Percentiles rank a stretch among this genome's conserved stretches.
phyloP scores from a whole-genome alignment of 2,329 filamentous ascomycete genomes.

The Chaetomiaceae sp. region DNA sequence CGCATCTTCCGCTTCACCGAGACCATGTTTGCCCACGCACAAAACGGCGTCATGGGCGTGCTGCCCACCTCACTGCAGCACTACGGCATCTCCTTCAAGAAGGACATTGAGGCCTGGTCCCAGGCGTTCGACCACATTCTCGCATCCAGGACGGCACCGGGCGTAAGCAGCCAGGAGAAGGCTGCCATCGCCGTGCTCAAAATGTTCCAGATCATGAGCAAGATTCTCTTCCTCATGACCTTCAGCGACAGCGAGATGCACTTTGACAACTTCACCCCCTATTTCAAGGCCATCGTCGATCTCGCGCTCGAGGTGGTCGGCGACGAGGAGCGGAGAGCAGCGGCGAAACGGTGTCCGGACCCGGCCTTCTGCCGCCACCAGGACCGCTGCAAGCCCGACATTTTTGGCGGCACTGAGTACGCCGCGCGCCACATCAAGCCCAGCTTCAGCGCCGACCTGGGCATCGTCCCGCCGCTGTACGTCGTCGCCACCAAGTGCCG shows the following conservation, averaged over 20 bases:
- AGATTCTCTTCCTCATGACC: conserved; percentile 55
- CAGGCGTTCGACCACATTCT: conserved; percentile 54
- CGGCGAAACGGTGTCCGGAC: conserved; percentile 42
- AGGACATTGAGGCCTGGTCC: conserved; percentile 52
- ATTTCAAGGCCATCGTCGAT: conserved; percentile 53
- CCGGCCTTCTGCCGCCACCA: conserved; percentile 42
- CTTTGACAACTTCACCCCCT: conserved; percentile 51
- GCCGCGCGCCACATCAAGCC: conserved; percentile 51
- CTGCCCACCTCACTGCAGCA: conserved; percentile 46
- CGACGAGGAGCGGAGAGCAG: conserved; percentile 52
- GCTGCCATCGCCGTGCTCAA: conserved; percentile 58
- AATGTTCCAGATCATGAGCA: conserved; percentile 57
- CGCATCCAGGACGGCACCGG: conserved; percentile 43
- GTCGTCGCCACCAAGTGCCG: conserved; percentile 64
- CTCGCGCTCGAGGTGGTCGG: conserved; percentile 56
- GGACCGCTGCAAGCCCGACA: conserved; percentile 32
- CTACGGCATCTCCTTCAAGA: conserved; percentile 45
- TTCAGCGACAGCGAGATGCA: conserved; percentile 55
- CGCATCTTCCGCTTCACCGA: conserved; percentile 57
- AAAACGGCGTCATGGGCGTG: conserved; percentile 49
- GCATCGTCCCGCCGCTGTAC: conserved; percentile 61
- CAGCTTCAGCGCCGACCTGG: conserved; percentile 60
- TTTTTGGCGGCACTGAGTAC: conserved; percentile 41
- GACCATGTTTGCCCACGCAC: conserved; percentile 44
- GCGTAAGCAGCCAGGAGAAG: conserved; percentile 51